Evolutionary conservation across 192 early-diverging fungal species (phyloP).

Genomic region (Coemansia erecta): DNA sequence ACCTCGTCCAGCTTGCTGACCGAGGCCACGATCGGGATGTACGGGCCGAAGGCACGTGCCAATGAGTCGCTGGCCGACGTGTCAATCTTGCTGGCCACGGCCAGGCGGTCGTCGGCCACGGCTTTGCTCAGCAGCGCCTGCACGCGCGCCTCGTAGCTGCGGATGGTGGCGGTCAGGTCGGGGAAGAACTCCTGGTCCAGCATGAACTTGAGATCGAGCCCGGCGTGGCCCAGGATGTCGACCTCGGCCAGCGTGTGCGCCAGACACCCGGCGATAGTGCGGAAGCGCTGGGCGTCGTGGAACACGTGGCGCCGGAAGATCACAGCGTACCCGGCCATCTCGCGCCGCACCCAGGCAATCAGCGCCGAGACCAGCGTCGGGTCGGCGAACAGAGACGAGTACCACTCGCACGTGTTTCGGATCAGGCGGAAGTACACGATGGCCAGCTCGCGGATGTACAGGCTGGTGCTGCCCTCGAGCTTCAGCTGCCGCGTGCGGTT

Average conservation of each 20-base stretch:
- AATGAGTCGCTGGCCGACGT: constrained; percentile 20
- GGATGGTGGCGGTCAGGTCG: constrained; percentile 69
- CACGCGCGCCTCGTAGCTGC: constrained; percentile 64
- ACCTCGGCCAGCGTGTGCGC: constrained; percentile 74
- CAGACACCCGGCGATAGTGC: constrained; percentile 82
- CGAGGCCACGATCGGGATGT: constrained; percentile 42
- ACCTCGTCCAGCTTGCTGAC: constrained; percentile 50
- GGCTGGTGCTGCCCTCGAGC: constrained; percentile 83
- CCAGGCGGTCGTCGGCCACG: constrained; percentile 68
- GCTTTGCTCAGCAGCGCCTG: constrained; percentile 63
- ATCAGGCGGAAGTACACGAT: constrained; percentile 88
- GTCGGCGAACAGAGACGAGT: constrained; percentile 82
- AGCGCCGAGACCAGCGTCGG: constrained; percentile 88
- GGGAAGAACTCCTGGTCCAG: constrained; percentile 77
- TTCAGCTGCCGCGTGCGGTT: constrained; percentile 67
- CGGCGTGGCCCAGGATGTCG: constrained; percentile 75
- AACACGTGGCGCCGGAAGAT: constrained; percentile 92
- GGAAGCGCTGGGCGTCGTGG: constrained; percentile 69
- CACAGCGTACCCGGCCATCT: constrained; percentile 79
- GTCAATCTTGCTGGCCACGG: constrained; percentile 53
- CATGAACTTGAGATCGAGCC: constrained; percentile 82
- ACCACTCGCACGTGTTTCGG: constrained; percentile 97
- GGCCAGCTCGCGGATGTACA: constrained; percentile 83
- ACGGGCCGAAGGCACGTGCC: constrained; percentile 34
- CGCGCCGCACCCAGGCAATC: constrained; percentile 86